Conservation (phyloP, 164 flowering plant species). For the Stephania cephalantha region DNA sequence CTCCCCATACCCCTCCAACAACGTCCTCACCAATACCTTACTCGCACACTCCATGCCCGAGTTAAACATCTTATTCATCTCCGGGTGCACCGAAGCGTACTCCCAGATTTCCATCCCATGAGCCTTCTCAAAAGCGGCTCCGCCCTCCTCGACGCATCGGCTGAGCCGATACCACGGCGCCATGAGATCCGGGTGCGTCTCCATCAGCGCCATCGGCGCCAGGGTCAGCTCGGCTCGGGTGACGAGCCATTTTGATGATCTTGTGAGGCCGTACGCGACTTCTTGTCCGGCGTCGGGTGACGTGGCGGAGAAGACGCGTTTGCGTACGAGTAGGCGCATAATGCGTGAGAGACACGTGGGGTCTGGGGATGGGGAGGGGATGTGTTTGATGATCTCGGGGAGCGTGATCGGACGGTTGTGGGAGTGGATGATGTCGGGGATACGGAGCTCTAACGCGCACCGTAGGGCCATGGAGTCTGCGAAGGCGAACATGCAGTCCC, state of each 20-base stretch:
- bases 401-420: too few relatives aligned
- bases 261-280: constrained; percentile 26
- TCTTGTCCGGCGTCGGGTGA: constrained; percentile 14
- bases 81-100: constrained; percentile 23
- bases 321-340: constrained; percentile 41
- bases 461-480: too few relatives aligned
- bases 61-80: constrained; percentile 28
- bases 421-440: too few relatives aligned
- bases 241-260: constrained; percentile 28
- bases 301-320: constrained; percentile 23
- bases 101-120: constrained; percentile 36
- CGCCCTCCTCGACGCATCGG: constrained; percentile 32
- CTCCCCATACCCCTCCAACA: constrained; percentile 24
- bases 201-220: constrained; percentile 21
- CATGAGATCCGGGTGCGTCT: constrained; percentile 21
- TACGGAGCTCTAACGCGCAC: too few relatives aligned
- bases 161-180: constrained; percentile 31
- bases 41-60: constrained; percentile 30
- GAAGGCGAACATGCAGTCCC: too few relatives aligned
- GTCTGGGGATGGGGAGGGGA: constrained; percentile 14
- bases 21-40: constrained; percentile 16
- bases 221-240: constrained; percentile 18
- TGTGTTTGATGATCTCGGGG: neutral
- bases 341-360: constrained; percentile 31
- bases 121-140: constrained; percentile 32